Percentiles rank a stretch among this genome's conserved stretches.
Evolutionary conservation across 2,329 filamentous ascomycete species (phyloP).

Genomic region (Thelonectria blattea): DNA sequence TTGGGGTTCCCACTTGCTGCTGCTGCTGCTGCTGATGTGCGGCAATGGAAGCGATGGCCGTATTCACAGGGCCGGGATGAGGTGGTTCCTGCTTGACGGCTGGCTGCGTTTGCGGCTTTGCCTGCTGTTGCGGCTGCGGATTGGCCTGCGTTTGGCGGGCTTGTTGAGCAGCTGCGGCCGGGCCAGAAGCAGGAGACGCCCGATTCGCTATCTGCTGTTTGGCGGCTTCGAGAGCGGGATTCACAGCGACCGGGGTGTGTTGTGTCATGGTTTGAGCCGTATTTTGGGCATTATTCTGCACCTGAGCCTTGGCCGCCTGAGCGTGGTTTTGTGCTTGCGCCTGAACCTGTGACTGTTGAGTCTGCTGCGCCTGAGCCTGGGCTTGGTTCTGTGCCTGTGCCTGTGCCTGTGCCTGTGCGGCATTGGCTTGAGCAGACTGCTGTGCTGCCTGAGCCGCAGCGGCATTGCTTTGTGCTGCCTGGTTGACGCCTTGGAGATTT

Average conservation of each 20-base stretch:
- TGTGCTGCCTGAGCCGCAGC: slow-evolving; percentile 32
- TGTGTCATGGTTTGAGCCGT: slow-evolving; percentile 40
- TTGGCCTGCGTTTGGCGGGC: slow-evolving; percentile 37
- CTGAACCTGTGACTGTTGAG: slow-evolving; percentile 13
- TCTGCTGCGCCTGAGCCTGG: slow-evolving; percentile 19
- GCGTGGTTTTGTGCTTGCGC: slow-evolving; percentile 24
- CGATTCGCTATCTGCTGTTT: slow-evolving; percentile 48
- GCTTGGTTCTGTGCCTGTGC: slow-evolving; percentile 20
- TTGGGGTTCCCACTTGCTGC: slow-evolving; percentile 53
- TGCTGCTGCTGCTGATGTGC: slow-evolving; percentile 49
- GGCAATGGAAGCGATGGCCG: slow-evolving; percentile 48
- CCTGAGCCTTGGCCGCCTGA: slow-evolving; percentile 25
- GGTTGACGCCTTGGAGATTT: slow-evolving; percentile 38
- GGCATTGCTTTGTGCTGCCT: slow-evolving; percentile 35
- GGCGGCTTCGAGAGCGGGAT: slow-evolving; percentile 52
- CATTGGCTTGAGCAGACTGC: slow-evolving; percentile 17
- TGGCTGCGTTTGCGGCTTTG: slow-evolving; percentile 35
- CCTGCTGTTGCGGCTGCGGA: slow-evolving; percentile 36
- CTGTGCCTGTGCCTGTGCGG: slow-evolving; percentile 24
- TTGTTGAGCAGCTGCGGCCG: slow-evolving; percentile 35
- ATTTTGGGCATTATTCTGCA: slow-evolving; percentile 29
- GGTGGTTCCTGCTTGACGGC: slow-evolving; percentile 44
- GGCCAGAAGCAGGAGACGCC: slow-evolving; percentile 41
- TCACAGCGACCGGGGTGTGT: slow-evolving; percentile 47
- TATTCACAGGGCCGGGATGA: slow-evolving; percentile 55